phyloP scores from a whole-genome alignment of 2,329 filamentous ascomycete species.

The Aspergillus hortae region DNA sequence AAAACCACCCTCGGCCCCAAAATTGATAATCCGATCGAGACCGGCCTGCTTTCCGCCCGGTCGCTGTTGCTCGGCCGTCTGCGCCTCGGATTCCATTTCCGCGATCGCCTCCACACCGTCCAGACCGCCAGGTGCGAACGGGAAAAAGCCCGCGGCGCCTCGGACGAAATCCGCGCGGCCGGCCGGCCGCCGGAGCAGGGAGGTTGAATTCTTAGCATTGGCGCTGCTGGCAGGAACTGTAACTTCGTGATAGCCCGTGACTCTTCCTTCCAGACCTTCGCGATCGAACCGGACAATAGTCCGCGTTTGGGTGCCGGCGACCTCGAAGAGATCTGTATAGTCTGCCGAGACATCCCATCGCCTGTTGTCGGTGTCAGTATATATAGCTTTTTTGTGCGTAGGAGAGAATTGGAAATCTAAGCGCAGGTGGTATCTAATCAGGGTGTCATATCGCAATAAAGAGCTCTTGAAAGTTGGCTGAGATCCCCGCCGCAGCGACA shows the following conservation, averaged over 20 bases:
- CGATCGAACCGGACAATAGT: slow-evolving; percentile 92
- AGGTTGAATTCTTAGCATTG: slow-evolving; percentile 93
- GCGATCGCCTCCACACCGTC: slow-evolving; percentile 83
- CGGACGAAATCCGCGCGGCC: slow-evolving; percentile 86
- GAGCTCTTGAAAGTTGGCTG: too few relatives aligned
- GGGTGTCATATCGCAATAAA: too few relatives aligned
- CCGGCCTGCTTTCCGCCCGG: slow-evolving; percentile 43
- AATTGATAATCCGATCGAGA: slow-evolving; percentile 82
- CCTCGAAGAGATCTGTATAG: slow-evolving; percentile 76
- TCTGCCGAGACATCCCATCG: slow-evolving; percentile 80
- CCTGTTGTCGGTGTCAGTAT: slow-evolving; percentile 26
- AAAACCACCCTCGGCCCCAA: slow-evolving; percentile 71
- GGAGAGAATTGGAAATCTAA: not conserved
- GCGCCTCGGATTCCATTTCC: slow-evolving; percentile 72
- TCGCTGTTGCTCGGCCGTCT: slow-evolving; percentile 45
- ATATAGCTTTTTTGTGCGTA: not conserved
- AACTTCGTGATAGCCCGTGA: slow-evolving; percentile 91
- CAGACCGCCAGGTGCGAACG: slow-evolving; percentile 85
- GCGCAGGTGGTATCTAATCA: too few relatives aligned
- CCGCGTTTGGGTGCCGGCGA: slow-evolving; percentile 86
- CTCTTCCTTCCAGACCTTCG: slow-evolving; percentile 85
- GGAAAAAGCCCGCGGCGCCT: slow-evolving; percentile 89
- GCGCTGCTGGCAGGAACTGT: slow-evolving; percentile 85
- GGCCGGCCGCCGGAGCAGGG: slow-evolving; percentile 79
- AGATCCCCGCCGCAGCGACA: not conserved